Evolutionary conservation across 2,329 filamentous ascomycete genomes (phyloP).

Genomic region (Trichoderma sp.): DNA sequence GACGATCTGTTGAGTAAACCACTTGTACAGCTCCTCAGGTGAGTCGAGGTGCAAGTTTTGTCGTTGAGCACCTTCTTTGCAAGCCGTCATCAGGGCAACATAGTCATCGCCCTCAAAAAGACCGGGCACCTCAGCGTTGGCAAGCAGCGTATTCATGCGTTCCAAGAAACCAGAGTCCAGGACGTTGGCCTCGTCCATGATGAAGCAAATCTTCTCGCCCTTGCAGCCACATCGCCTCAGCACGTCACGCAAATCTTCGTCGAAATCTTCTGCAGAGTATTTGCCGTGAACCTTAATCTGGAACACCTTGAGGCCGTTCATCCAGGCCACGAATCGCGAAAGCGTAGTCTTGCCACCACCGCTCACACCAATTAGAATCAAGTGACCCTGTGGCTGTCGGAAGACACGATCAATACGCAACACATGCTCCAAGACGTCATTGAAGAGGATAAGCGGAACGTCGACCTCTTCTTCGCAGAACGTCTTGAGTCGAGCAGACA

Average conservation of each 20-base stretch:
- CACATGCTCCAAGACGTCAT: slow-evolving; percentile 97
- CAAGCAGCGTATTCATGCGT: slow-evolving; percentile 97
- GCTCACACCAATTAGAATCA: slow-evolving; percentile 97
- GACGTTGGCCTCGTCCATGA: slow-evolving; percentile 99
- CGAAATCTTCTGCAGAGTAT: slow-evolving; percentile 97
- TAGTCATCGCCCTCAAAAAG: slow-evolving; percentile 99
- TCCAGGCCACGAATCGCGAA: slow-evolving; percentile 98
- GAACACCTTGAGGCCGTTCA: slow-evolving; percentile 98
- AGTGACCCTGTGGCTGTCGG: slow-evolving; percentile 93
- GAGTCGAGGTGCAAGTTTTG: slow-evolving; percentile 95
- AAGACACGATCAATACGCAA: slow-evolving; percentile 98
- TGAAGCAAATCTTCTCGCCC: slow-evolving; percentile 99
- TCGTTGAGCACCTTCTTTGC: slow-evolving; percentile 95
- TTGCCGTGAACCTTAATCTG: slow-evolving; percentile 99
- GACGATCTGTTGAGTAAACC: slow-evolving; percentile 99
- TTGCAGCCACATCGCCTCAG: slow-evolving; percentile 93
- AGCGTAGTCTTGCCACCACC: slow-evolving; percentile 98
- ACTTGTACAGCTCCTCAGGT: slow-evolving; percentile 99
- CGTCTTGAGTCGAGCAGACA: slow-evolving; percentile 92
- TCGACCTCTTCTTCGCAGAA: slow-evolving; percentile 99
- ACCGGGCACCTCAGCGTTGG: slow-evolving; percentile 98
- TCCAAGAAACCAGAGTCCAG: slow-evolving; percentile 98
- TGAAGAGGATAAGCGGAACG: slow-evolving; percentile 97
- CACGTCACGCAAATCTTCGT: slow-evolving; percentile 93
- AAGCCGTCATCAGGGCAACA: slow-evolving; percentile 97